Base-by-base conservation (phyloP, 495 filamentous ascomycete genomes). In the Penicillium lividum region DNA sequence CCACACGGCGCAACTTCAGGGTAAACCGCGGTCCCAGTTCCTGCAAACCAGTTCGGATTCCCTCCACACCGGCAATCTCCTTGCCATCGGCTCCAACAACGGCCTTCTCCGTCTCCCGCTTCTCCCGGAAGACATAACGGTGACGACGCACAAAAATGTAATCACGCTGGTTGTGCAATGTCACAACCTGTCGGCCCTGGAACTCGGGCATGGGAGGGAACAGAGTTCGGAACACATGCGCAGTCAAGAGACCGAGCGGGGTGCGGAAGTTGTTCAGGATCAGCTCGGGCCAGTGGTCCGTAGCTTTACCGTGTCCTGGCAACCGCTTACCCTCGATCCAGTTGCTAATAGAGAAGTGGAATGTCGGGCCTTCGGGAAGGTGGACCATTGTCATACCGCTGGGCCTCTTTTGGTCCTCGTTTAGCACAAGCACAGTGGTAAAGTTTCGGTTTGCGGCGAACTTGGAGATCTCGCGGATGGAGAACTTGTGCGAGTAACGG, bases 201-300 rank as follows among this genome's bases (percentile, higher is more conserved):
- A 97, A 73, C 56, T 98, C 91, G 4, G 94, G 92, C 53, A 85
- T 82, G 3, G 87, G 79, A 1, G 93, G 93, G 76, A 94, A 97
- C 40, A 97, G 72, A 0, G 84, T 84, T 58, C 87, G 82, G 80
- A 98, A 93, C 1, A 96, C 78, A 60, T 90, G 87, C 10, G 92
- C 94, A 0, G 90, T 91, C n/a, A 96, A 79, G 5, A 96, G 77
- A 70, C 95, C 95, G 9, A 98, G 78, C 0, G 94, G 91, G 0
- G 95, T 98, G 63, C 90, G 85, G 79, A 98, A 98, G 68, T 93
- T 92, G 73, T 97, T 97, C 36, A 98, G 82, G 49, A 97, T 90
- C 42, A 98, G 82, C 73, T 98, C 94, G 4, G 93, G 94, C 61
- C 86, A 91, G 73, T 97, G 93, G 42, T 89, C 86, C 0, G 93